Conservation (phyloP, 2,329 filamentous ascomycete genomes). For the Xylariaceae sp. region DNA sequence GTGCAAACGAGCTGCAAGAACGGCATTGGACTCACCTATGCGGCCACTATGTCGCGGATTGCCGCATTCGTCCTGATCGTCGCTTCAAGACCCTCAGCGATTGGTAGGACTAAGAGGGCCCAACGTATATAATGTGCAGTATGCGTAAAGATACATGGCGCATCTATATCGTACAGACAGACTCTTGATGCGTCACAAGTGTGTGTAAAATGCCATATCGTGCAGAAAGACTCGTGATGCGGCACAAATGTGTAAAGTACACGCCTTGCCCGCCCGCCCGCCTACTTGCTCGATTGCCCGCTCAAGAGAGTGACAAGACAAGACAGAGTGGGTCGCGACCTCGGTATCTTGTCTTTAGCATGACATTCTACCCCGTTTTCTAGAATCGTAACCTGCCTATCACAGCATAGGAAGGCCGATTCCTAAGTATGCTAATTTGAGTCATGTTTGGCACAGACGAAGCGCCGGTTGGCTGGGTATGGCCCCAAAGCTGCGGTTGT, state of each 20-base stretch:
- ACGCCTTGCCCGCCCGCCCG: neutral
- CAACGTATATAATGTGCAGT: too few species aligned
- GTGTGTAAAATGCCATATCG: too few species aligned
- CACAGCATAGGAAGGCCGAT: neutral
- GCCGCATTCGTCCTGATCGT: neutral
- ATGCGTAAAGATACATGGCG: too few species aligned
- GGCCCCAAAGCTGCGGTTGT: conserved; percentile 25
- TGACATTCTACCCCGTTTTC: conserved; percentile 10
- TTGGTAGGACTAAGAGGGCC: too few species aligned
- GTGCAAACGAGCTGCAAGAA: too few species aligned
- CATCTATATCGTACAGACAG: too few species aligned
- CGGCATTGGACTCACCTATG: neutral
- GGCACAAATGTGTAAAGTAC: too few species aligned
- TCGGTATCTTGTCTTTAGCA: conserved; percentile 10
- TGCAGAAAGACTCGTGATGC: too few species aligned
- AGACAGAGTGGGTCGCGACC: conserved; percentile 17
- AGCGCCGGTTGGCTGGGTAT: conserved; percentile 19
- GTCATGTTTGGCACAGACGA: conserved; percentile 8
- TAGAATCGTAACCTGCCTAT: conserved; percentile 3
- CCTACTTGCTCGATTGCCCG: neutral
- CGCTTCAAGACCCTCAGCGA: too few species aligned
- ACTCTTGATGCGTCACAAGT: too few species aligned
- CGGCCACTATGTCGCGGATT: neutral
- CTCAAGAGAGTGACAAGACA: neutral
- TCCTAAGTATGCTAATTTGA: neutral